These are phyloP conservation scores for Syzygium syzygioides DNA, from an alignment of 441 rosid species.

Conservation along the genomic window DNA sequence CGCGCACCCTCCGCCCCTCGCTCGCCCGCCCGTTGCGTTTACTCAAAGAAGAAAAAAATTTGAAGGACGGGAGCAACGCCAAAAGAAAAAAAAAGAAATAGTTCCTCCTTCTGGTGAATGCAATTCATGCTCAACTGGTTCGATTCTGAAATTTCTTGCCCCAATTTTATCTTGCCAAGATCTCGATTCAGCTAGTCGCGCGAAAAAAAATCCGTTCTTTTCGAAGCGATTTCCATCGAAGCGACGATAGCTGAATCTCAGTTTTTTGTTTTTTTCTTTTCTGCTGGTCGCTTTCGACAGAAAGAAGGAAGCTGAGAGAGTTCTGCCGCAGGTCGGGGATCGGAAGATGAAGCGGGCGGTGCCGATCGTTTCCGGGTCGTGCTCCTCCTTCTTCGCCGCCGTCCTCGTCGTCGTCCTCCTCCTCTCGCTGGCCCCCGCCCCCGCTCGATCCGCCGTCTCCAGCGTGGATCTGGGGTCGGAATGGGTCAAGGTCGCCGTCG, in stretches of 20 bases:
- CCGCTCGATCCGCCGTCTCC: constrained; percentile 70
- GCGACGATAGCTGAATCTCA: too few relatives aligned
- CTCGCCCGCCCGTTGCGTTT: neutral
- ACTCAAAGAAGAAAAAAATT: constrained; percentile 9
- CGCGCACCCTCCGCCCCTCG: neutral
- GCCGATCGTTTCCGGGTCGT: constrained; percentile 27
- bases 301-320: neutral
- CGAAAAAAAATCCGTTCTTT: too few relatives aligned
- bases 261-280: neutral
- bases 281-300: neutral
- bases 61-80: neutral
- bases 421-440: constrained; percentile 20
- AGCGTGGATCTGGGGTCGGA: constrained; percentile 97
- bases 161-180: neutral
- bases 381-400: neutral
- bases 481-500: constrained; percentile 87
- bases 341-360: constrained; percentile 28
- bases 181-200: neutral
- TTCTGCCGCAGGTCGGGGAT: constrained; percentile 5
- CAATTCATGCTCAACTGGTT: constrained; percentile 32
- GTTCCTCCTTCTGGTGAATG: constrained; percentile 19
- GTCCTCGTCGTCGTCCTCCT: constrained; percentile 25
- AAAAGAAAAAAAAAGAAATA: too few relatives aligned
- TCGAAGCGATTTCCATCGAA: too few relatives aligned
- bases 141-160: neutral